Conservation (phyloP, 192 early-diverging fungal species). For the Diversispora eburnea region DNA sequence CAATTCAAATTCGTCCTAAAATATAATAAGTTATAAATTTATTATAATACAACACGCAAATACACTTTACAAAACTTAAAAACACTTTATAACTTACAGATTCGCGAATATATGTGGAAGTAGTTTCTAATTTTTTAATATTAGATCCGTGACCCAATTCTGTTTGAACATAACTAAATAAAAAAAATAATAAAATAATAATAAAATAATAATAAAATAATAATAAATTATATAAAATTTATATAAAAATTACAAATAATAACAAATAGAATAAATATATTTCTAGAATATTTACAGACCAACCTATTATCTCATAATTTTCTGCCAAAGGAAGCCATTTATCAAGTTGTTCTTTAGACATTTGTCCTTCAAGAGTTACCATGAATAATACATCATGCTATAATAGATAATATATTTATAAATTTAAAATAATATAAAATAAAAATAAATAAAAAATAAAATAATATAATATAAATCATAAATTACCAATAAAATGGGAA, state of each 20-base stretch:
- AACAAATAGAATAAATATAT: not conserved
- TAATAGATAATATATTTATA: not conserved
- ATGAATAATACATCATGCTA: slow-evolving; percentile 43
- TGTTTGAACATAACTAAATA: slow-evolving; percentile 51
- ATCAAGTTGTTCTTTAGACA: slow-evolving; percentile 40
- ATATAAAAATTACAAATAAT: not conserved
- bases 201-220: too few species aligned
- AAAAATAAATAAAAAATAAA: not conserved
- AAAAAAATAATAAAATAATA: not conserved
- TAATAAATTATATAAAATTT: not conserved
- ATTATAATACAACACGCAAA: too few species aligned
- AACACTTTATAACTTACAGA: slow-evolving; percentile 28
- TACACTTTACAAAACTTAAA: not conserved
- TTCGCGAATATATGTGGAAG: slow-evolving; percentile 71
- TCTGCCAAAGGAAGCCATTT: slow-evolving; percentile 41
- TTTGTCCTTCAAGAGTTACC: slow-evolving; percentile 37
- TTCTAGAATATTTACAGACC: slow-evolving; percentile 27
- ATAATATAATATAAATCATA: not conserved
- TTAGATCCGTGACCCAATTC: slow-evolving; percentile 73
- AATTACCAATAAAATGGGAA: slow-evolving; percentile 46
- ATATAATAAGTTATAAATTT: not conserved
- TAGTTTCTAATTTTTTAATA: slow-evolving; percentile 80
- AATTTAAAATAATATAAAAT: not conserved
- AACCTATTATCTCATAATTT: slow-evolving; percentile 67
- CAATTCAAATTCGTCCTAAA: slow-evolving; percentile 74